phyloP scores from a whole-genome alignment of 2,329 filamentous ascomycete genomes.

The Trichoderma semiorbis region DNA sequence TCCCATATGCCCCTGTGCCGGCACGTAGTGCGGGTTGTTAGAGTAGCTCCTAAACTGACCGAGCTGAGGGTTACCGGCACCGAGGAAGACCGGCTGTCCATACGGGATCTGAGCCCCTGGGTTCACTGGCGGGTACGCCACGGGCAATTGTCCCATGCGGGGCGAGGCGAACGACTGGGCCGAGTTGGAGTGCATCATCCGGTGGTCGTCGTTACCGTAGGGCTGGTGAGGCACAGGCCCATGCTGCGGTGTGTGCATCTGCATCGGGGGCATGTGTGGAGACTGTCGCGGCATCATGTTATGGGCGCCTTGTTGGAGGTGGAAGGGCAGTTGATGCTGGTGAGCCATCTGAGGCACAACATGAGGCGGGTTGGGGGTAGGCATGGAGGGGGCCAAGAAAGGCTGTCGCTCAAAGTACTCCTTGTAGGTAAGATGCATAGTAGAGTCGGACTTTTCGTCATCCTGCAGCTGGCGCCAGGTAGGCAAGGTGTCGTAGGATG shows the following conservation, averaged over 20 bases:
- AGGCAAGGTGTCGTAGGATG: conserved; percentile 77
- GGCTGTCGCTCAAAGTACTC: conserved; percentile 73
- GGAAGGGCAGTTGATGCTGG: conserved; percentile 78
- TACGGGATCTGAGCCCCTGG: conserved; percentile 69
- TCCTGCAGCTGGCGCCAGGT: conserved; percentile 74
- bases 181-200: conserved; percentile 84
- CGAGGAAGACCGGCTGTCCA: conserved; percentile 69
- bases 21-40: conserved; percentile 67
- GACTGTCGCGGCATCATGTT: conserved; percentile 65
- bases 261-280: conserved; percentile 73
- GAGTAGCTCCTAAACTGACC: conserved; percentile 67
- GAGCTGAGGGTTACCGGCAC: conserved; percentile 66
- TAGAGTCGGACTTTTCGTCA: conserved; percentile 66
- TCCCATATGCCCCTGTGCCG: conserved; percentile 68
- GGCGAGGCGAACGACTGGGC: conserved; percentile 84
- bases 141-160: conserved; percentile 65
- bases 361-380: conserved; percentile 67
- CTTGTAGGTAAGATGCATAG: conserved; percentile 65
- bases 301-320: conserved; percentile 72
- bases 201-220: conserved; percentile 75
- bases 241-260: conserved; percentile 72
- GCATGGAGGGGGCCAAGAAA: conserved; percentile 53
- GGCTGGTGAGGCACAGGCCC: conserved; percentile 60
- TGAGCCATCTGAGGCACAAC: conserved; percentile 71
- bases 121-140: conserved; percentile 67